phyloP scores from a whole-genome alignment of 495 filamentous ascomycete genomes.

The Neurospora sp. region DNA sequence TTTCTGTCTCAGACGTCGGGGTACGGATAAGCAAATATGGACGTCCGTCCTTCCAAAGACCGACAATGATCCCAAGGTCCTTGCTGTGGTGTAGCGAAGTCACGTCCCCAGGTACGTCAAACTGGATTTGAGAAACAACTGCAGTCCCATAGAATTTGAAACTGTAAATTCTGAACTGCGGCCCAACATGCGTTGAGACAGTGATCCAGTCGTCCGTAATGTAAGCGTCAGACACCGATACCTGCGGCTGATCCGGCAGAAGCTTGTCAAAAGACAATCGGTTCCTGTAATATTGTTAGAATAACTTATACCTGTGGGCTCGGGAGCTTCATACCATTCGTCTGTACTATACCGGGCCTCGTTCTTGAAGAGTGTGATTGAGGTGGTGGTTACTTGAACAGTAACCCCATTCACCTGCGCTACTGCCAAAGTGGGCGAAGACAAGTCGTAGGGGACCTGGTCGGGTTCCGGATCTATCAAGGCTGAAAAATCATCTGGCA shows the following conservation, averaged over 20 bases:
- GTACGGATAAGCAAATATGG: slow-evolving; percentile 16
- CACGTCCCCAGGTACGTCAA: slow-evolving; percentile 29
- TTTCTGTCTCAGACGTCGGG: not conserved
- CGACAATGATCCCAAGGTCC: slow-evolving; percentile 19
- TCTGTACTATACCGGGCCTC: not conserved
- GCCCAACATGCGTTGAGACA: slow-evolving; percentile 22
- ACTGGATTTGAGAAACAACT: slow-evolving; percentile 9
- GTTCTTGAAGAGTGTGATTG: not conserved
- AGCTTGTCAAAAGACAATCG: slow-evolving; percentile 15
- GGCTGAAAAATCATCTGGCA: slow-evolving; percentile 29
- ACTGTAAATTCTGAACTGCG: slow-evolving; percentile 22
- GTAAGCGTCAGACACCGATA: slow-evolving; percentile 24
- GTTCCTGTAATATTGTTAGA: slow-evolving; percentile 14
- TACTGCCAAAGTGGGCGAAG: slow-evolving; percentile 47
- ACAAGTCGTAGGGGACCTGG: slow-evolving; percentile 35
- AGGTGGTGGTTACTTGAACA: slow-evolving; percentile 46
- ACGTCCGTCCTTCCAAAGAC: slow-evolving; percentile 16
- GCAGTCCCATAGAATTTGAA: slow-evolving; percentile 14
- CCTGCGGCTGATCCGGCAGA: slow-evolving; percentile 8
- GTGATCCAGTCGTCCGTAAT: slow-evolving; percentile 21
- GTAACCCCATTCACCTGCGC: slow-evolving; percentile 22
- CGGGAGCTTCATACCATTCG: not conserved
- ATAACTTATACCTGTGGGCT: not conserved
- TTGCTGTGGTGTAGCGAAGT: slow-evolving; percentile 25
- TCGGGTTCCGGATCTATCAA: slow-evolving; percentile 26